Evolutionary conservation across 139 green algal species (phyloP).

Genomic region (Spirogloea muscicola): DNA sequence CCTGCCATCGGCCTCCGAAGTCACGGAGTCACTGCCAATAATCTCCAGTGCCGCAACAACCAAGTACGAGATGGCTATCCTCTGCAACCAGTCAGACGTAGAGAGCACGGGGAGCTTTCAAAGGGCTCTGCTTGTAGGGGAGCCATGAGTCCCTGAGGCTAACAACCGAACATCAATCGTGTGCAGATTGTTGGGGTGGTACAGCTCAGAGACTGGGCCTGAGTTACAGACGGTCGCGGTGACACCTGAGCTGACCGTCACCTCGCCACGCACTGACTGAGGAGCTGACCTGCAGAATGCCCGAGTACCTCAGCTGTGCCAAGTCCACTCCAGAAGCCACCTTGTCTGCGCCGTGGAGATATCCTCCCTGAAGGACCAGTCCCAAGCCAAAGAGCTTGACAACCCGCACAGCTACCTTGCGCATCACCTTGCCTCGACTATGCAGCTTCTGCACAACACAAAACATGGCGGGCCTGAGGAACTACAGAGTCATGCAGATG

Average conservation of each 20-base stretch:
- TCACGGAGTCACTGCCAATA: not conserved
- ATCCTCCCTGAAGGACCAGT: constrained; percentile 13
- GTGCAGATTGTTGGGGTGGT: too few species aligned
- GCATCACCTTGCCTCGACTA: not conserved
- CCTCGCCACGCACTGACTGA: too few species aligned
- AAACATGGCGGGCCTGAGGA: too few species aligned
- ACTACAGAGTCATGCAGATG: too few species aligned
- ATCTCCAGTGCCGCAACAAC: constrained; percentile 5
- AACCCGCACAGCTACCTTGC: constrained; percentile 2
- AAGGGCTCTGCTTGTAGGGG: not conserved
- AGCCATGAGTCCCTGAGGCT: not conserved
- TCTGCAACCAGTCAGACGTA: not conserved
- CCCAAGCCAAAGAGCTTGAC: constrained; percentile 15
- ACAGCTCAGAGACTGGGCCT: too few species aligned
- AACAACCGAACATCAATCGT: not conserved
- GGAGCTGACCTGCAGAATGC: constrained; percentile 15
- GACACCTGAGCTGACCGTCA: too few species aligned
- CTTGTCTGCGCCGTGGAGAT: not conserved
- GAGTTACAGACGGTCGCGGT: too few species aligned
- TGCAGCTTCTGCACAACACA: constrained; percentile 22
- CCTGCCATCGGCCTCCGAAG: not conserved
- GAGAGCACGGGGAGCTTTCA: not conserved
- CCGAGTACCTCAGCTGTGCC: not conserved
- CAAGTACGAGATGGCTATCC: constrained; percentile 8
- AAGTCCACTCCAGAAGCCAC: constrained; percentile 13